Evolutionary conservation across 495 filamentous ascomycete genomes (phyloP), one percentile per base, ranked within the genome.

Genomic region (Podospora australis): DNA sequence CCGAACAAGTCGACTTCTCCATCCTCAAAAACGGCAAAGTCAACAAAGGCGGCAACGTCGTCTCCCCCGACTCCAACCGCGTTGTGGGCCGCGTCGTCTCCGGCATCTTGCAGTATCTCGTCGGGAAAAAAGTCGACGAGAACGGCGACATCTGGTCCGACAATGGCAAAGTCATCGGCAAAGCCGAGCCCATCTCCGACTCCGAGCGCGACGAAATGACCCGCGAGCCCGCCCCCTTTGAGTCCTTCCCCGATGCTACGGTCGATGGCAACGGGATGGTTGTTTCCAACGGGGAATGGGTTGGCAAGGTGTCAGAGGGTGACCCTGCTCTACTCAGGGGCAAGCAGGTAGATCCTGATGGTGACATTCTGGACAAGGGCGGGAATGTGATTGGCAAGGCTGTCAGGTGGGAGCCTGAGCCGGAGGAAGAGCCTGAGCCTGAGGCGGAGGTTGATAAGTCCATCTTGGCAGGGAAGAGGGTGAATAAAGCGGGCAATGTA

Each of bases 401-500:
- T 20, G 86, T 89, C 61, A 74, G 87, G 25, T 91, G 84, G 84
- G 80, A 87, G 53, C 58, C 63, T 1, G 85, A 86, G 24, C 80
- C 85, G 41, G 80, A 78, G 50, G 54, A 62, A 2, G 74, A 74
- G 45, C 53, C 66, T 1, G 80, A 77, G 53, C 63, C 65, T 2
- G 74, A 71, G 41, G 44, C 64, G 1, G 70, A 78, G 34, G 49
- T 68, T 3, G 87, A 94, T 54, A 71, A 79, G 38, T 88, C 84
- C 2, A 65, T 75, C 11, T 72, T 94, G 4, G 87, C 86, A 4
- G 88, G 88, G 44, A 88, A 88, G 74, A 77, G 82, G 4, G 84
- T 92, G 59, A 95, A 95, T 70, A 92, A 92, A 66, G 75, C 73
- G 6, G 88, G 88, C 39, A 90, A 91, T 36, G 78, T 90, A 14